Evolutionary conservation across 139 green algal genomes (phyloP), one percentile per base, ranked within the genome.

Genomic region (Chlorella sp.): DNA sequence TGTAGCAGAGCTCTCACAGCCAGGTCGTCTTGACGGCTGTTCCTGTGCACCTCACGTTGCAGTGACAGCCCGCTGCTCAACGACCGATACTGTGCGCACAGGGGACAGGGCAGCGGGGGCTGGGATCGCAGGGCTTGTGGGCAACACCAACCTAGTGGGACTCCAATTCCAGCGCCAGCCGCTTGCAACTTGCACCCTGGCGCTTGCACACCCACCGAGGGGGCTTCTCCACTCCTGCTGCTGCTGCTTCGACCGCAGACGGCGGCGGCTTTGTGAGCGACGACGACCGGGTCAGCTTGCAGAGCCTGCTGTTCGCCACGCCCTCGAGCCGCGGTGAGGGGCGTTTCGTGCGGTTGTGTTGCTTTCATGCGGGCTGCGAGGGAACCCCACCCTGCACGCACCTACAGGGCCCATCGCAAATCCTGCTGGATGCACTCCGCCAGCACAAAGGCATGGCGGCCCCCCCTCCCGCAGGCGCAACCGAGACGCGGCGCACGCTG

Each of bases 41-140:
- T 46, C 32, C 36, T 32, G 68, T 30, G 24, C 20, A 20, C 26
- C 6, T n/a, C 8, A 38, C 20, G 13, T 40, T 76, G 40, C 41
- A 43, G 14, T 43, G n/a, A n/a, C 40, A 26, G 22, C 24, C 72
- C 32, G 41, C 41, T 56, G 22, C 22, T 60, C 51, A 36, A 54
- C 1, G 28, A 36, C 43, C 28, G 24, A 19, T 58, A 43, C 43
- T 62, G 19, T 19, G 38, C 69, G 34, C n/a, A 20, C 20, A 14
- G 34, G 44, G 46, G n/a, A n/a, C 38, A 81, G 93, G 95, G 81
- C 95, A 98, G 64, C 64, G 14, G 4, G 28, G 32, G 22, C 13
- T 13, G 34, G 32, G 64, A 13, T 16, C 64, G 16, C 5, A 20
- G 56, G 56, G 56, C 9, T 6, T 65, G 56, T 20, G 13, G 22